These are phyloP conservation scores for Aspergillus funiculosus DNA, from an alignment of 495 filamentous ascomycete species.

Conservation along the genomic window DNA sequence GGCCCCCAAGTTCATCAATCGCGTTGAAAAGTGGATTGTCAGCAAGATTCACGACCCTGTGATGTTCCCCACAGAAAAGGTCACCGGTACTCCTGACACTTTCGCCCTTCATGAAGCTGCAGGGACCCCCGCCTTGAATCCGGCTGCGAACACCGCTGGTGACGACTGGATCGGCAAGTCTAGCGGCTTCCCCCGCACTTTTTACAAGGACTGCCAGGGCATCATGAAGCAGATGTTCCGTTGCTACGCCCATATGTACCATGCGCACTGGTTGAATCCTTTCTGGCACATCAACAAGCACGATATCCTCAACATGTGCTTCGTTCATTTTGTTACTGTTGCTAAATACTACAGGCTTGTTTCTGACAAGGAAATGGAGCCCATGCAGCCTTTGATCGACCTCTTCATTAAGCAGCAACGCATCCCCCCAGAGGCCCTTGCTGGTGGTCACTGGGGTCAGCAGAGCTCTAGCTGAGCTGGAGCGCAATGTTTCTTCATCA, in stretches of 20 bases:
- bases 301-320: conserved; percentile 89
- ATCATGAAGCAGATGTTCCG: conserved; percentile 98
- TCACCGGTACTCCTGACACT: conserved; percentile 48
- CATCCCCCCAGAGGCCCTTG: conserved; percentile 62
- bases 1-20: conserved; percentile 78
- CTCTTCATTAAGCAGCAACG: conserved; percentile 80
- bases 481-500: conserved; percentile 15
- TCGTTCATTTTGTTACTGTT: conserved; percentile 86
- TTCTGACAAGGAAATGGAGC: conserved; percentile 77
- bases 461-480: conserved; percentile 35
- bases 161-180: conserved; percentile 80
- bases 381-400: conserved; percentile 88
- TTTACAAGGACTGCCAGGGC: conserved; percentile 77
- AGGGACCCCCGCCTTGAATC: conserved; percentile 48
- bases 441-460: conserved; percentile 45
- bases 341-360: conserved; percentile 79
- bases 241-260: conserved; percentile 87
- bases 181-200: conserved; percentile 80
- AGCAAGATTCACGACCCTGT: conserved; percentile 82
- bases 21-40: conserved; percentile 90
- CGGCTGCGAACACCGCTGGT: conserved; percentile 36
- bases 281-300: conserved; percentile 79
- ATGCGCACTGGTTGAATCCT: conserved; percentile 73
- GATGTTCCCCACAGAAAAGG: conserved; percentile 77
- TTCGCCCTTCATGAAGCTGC: conserved; percentile 56